Conservation (phyloP, 495 filamentous ascomycete genomes). For the Trichoderma orchidacearum region DNA sequence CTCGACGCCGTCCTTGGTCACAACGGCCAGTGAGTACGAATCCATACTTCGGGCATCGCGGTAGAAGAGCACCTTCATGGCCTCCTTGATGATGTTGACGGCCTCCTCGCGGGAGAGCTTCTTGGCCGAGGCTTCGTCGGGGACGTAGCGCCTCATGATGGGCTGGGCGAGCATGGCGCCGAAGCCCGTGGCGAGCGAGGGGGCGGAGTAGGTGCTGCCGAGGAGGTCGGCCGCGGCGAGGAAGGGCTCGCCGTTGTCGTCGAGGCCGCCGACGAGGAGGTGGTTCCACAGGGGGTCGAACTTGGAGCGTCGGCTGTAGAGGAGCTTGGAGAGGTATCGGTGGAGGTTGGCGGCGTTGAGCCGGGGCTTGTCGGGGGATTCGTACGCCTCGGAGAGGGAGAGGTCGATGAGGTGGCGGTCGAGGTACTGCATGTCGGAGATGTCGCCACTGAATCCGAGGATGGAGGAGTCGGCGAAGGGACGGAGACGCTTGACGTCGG, state of each 20-base stretch:
- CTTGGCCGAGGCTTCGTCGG: conserved; percentile 63
- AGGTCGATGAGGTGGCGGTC: conserved; percentile 79
- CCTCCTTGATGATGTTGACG: conserved; percentile 67
- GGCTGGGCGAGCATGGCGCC: conserved; percentile 88
- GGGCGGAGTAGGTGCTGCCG: conserved; percentile 78
- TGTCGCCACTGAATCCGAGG: conserved; percentile 83
- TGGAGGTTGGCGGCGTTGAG: conserved; percentile 89
- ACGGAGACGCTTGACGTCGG: conserved; percentile 81
- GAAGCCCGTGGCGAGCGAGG: conserved; percentile 85
- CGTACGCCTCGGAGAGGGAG: conserved; percentile 80
- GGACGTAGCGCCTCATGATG: conserved; percentile 67
- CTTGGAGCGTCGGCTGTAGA: conserved; percentile 86
- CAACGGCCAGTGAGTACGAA: conserved; percentile 77
- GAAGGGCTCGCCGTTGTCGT: conserved; percentile 69
- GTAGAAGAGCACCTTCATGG: conserved; percentile 98
- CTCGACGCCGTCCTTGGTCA: conserved; percentile 76
- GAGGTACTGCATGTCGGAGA: conserved; percentile 97
- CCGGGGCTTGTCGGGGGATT: conserved; percentile 29
- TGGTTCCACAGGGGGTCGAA: conserved; percentile 98
- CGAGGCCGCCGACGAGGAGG: conserved; percentile 78
- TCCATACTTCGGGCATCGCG: conserved; percentile 87
- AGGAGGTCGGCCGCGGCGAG: conserved; percentile 81
- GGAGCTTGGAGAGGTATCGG: conserved; percentile 84
- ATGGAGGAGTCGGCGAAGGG: conserved; percentile 66
- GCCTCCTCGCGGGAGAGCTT: conserved; percentile 65